Percentiles rank a stretch among this genome's conserved stretches.
phyloP scores from a whole-genome alignment of 768 basidiomycete species.

The Chalciporus piperatus region DNA sequence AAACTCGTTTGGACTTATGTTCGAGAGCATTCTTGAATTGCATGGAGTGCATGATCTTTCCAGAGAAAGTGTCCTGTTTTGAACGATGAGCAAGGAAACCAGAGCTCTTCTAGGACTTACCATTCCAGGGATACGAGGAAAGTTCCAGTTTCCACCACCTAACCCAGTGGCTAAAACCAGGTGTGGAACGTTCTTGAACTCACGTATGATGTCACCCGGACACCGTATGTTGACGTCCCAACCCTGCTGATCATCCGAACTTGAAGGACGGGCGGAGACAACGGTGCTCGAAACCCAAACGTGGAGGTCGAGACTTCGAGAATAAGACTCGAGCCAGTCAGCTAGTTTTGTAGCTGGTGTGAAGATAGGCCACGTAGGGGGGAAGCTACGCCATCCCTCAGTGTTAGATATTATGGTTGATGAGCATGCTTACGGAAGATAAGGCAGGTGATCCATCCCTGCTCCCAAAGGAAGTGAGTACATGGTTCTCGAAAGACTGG shows the following conservation, averaged over 20 bases:
- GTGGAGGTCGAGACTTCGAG: conserved; percentile 52
- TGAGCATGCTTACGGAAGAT: conserved; percentile 39
- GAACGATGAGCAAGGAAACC: background rate
- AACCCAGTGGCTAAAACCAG: conserved; percentile 54
- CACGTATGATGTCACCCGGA: conserved; percentile 27
- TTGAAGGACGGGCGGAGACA: conserved; percentile 19
- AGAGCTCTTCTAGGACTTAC: conserved; percentile 17
- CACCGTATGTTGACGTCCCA: conserved; percentile 43
- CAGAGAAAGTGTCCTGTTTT: conserved; percentile 1
- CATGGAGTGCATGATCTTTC: conserved; percentile 5
- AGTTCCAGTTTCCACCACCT: conserved; percentile 37
- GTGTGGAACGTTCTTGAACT: conserved; percentile 39
- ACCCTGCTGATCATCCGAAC: conserved; percentile 33
- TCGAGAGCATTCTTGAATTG: conserved; percentile 2
- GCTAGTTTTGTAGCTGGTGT: conserved; percentile 50
- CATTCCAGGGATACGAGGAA: conserved; percentile 43
- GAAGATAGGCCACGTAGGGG: conserved; percentile 49
- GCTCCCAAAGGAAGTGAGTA: background rate
- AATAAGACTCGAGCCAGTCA: conserved; percentile 61
- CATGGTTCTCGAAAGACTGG: background rate
- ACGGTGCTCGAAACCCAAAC: conserved; percentile 54
- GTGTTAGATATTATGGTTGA: background rate
- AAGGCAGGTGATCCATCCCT: conserved; percentile 31
- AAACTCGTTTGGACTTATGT: conserved; percentile 3
- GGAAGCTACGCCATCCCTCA: conserved; percentile 38